Percentiles rank a stretch among this genome's conserved stretches.
phyloP scores from a whole-genome alignment of 768 basidiomycete genomes.

The Phylloporus arenicola region DNA sequence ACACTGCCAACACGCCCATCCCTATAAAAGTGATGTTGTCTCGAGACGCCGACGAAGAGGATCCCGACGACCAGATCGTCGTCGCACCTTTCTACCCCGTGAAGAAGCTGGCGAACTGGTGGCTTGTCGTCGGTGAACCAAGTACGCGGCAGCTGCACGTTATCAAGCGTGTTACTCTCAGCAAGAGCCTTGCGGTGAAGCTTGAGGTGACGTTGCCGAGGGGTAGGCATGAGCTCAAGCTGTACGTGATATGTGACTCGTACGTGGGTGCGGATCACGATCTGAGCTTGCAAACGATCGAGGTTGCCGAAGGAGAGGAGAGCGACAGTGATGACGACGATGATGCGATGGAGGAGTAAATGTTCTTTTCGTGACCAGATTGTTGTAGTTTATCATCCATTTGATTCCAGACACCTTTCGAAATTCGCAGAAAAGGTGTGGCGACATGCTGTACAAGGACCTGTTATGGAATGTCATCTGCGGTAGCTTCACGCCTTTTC shows the following conservation, averaged over 20 bases:
- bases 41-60: constrained; percentile 76
- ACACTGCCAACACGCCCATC: constrained; percentile 83
- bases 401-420: no score
- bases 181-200: constrained; percentile 67
- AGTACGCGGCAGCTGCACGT: constrained; percentile 74
- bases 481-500: background rate
- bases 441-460: no score
- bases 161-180: constrained; percentile 81
- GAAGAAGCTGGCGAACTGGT: constrained; percentile 94
- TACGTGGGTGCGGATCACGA: constrained; percentile 92
- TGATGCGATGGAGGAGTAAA: constrained; percentile 49
- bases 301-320: constrained; percentile 88
- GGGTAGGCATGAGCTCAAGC: constrained; percentile 74
- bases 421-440: no score
- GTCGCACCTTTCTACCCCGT: constrained; percentile 92
- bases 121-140: constrained; percentile 91
- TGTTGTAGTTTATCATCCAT: no score
- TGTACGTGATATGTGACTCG: constrained; percentile 91
- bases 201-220: constrained; percentile 87
- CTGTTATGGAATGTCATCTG: no score
- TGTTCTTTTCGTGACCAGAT: background rate
- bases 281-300: constrained; percentile 73
- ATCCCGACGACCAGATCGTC: constrained; percentile 69
- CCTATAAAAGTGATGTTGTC: constrained; percentile 72
- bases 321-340: constrained; percentile 76